Conservation (phyloP, 257 asterid species). For the Solanum dulcamara region DNA sequence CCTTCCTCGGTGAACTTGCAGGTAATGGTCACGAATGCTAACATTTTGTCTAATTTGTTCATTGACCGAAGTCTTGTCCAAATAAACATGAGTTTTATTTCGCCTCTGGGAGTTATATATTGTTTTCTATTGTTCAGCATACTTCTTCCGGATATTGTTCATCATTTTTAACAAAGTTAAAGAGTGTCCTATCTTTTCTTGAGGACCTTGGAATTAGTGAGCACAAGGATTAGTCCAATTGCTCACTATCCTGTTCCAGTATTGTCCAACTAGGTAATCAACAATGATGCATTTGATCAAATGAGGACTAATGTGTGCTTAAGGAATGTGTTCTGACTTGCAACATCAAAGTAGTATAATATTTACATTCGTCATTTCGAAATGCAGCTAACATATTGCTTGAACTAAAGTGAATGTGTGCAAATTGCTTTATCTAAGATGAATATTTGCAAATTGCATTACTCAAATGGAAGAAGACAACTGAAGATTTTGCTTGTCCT, state of each 20-base stretch:
- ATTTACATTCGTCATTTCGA: not conserved
- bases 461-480: not conserved
- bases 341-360: not conserved
- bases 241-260: not conserved
- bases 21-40: slow-evolving; percentile 24
- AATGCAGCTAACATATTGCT: not conserved
- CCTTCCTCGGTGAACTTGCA: slow-evolving; percentile 79
- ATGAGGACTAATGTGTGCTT: not conserved
- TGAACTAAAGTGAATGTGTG: not conserved
- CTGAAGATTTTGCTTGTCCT: not conserved
- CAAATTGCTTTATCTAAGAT: not conserved
- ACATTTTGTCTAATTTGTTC: not conserved
- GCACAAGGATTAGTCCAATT: not conserved
- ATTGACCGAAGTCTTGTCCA: not conserved
- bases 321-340: not conserved
- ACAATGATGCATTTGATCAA: not conserved
- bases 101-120: not conserved
- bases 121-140: not conserved
- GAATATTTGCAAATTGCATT: not conserved
- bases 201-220: not conserved
- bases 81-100: not conserved
- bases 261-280: not conserved
- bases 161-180: not conserved
- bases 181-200: not conserved
- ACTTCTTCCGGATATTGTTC: not conserved